Percentiles rank a stretch among this genome's conserved stretches.
phyloP scores from a whole-genome alignment of 1,139 yeast species.

The Magnusiomyces magnusii region DNA sequence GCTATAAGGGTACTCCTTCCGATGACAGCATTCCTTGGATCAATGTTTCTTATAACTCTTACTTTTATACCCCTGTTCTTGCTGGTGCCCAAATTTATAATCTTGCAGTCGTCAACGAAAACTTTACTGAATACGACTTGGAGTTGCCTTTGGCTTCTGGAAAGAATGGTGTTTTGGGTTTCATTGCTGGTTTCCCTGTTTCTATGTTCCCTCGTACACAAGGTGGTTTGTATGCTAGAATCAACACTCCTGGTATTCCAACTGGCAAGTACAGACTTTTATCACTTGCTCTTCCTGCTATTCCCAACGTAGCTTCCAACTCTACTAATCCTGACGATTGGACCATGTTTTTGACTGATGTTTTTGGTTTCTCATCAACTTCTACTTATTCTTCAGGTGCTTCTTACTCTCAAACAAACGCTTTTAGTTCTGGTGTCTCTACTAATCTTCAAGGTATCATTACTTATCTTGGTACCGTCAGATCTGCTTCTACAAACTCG shows the following conservation, averaged over 20 bases:
- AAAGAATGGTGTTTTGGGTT: slow-evolving; percentile 8
- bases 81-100: background rate
- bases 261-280: slow-evolving; percentile 12
- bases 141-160: slow-evolving; percentile 11
- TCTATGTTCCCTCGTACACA: slow-evolving; percentile 10
- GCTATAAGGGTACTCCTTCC: background rate
- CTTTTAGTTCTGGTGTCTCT: slow-evolving; percentile 6
- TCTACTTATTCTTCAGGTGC: slow-evolving; percentile 2
- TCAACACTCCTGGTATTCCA: slow-evolving; percentile 7
- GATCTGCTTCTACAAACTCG: background rate
- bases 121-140: slow-evolving; percentile 7
- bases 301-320: slow-evolving; percentile 4
- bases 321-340: slow-evolving; percentile 6
- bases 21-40: slow-evolving; percentile 2
- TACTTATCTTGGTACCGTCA: background rate
- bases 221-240: slow-evolving; percentile 4
- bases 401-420: background rate
- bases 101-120: slow-evolving; percentile 3
- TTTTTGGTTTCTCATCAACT: slow-evolving; percentile 5
- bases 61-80: background rate
- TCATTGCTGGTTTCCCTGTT: slow-evolving; percentile 7
- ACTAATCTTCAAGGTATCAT: slow-evolving; percentile 6
- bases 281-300: slow-evolving; percentile 11
- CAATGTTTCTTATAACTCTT: background rate
- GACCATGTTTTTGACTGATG: slow-evolving; percentile 9